Evolutionary conservation across 257 asterid species (phyloP).

Genomic region (Salvia rosmarinus): DNA sequence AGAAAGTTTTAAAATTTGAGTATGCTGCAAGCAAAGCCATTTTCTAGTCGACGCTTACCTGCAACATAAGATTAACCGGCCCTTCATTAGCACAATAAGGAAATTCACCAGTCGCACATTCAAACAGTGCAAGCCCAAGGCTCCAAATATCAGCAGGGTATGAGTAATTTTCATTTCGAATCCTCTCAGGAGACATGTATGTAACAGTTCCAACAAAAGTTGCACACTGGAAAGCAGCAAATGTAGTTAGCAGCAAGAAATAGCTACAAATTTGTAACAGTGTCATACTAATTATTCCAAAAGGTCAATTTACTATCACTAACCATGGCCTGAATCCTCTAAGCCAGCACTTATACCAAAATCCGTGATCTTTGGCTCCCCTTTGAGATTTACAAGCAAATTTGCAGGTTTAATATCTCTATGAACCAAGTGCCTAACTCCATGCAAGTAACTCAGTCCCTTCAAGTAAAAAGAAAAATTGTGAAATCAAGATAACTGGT

Average conservation of each 20-base stretch:
- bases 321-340: constrained; percentile 97
- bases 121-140: constrained; percentile 97
- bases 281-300: not conserved
- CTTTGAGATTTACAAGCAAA: constrained; percentile 89
- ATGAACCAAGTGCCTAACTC: constrained; percentile 94
- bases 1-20: constrained; percentile 3
- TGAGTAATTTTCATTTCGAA: constrained; percentile 89
- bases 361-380: constrained; percentile 99
- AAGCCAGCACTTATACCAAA: constrained; percentile 98
- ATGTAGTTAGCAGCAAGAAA: constrained; percentile 36
- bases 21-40: not conserved
- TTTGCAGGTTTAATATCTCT: constrained; percentile 99
- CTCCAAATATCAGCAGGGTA: constrained; percentile 99
- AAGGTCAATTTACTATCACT: constrained; percentile 37
- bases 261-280: constrained; percentile 2
- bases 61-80: constrained; percentile 98
- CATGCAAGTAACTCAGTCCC: constrained; percentile 94
- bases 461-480: constrained; percentile 42
- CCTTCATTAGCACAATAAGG: constrained; percentile 95
- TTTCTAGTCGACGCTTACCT: constrained; percentile 54
- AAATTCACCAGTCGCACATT: constrained; percentile 97
- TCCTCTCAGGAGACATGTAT: constrained; percentile 98
- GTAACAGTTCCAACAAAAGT: constrained; percentile 99
- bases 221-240: constrained; percentile 72
- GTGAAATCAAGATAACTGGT: constrained; percentile 8